These are phyloP conservation scores for Metschnikowia cerradonensis DNA, from an alignment of 805 yeast genomes.

Conservation along the genomic window DNA sequence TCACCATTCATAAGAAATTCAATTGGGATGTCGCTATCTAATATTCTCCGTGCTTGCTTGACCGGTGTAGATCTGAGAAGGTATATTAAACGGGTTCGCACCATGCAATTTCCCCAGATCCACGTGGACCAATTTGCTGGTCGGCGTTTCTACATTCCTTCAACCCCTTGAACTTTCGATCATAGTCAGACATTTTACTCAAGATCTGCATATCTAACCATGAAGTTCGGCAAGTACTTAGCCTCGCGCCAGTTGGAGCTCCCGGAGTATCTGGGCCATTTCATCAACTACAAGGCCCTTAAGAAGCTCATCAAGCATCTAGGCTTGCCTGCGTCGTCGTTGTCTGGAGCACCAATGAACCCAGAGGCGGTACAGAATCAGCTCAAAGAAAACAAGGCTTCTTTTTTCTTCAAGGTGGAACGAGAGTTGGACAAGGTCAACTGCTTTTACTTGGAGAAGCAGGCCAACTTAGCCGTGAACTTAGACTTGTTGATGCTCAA, in stretches of 20 bases:
- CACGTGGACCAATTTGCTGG: constrained; percentile 6
- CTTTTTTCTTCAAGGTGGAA: constrained; percentile 84
- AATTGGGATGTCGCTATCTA: too few species aligned
- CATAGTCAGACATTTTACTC: too few species aligned
- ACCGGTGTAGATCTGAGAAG: not conserved
- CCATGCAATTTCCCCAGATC: constrained; percentile 4
- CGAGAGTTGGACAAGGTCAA: constrained; percentile 95
- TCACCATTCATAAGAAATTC: too few species aligned
- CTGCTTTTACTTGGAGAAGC: constrained; percentile 86
- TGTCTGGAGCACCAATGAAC: constrained; percentile 17
- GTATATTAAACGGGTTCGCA: not conserved
- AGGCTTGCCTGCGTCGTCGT: constrained; percentile 40
- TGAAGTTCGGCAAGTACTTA: constrained; percentile 94
- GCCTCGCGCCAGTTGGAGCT: constrained; percentile 92
- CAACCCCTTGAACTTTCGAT: too few species aligned
- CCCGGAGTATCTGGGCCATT: constrained; percentile 91
- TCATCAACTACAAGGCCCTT: constrained; percentile 90
- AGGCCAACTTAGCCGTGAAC: constrained; percentile 77
- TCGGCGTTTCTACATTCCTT: not conserved
- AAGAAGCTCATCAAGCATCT: constrained; percentile 87
- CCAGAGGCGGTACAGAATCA: constrained; percentile 32
- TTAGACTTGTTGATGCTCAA: constrained; percentile 73
- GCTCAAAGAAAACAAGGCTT: constrained; percentile 86
- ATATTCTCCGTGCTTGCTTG: not conserved
- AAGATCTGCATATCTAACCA: constrained; percentile 6